These are phyloP conservation scores for Solanum infundibuliforme DNA, from an alignment of 257 asterid genomes.

Conservation along the genomic window DNA sequence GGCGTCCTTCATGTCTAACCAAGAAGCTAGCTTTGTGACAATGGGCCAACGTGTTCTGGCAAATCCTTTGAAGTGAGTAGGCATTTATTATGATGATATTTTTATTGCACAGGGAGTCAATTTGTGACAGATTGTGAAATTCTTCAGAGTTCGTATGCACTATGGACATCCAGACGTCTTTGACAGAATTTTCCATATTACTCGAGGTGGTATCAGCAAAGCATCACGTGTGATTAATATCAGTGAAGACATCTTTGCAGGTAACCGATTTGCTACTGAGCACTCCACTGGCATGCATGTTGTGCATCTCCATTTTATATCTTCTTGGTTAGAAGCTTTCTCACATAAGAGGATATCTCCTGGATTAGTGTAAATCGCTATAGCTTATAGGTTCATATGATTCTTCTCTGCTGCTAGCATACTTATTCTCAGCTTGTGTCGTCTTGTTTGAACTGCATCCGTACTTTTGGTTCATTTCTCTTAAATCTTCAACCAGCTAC, in stretches of 20 bases:
- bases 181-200: slow-evolving; percentile 91
- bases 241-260: slow-evolving; percentile 92
- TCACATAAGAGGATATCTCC: neutral
- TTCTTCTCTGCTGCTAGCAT: neutral
- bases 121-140: slow-evolving; percentile 8
- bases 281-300: neutral
- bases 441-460: neutral
- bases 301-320: neutral
- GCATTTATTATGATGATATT: slow-evolving; percentile 5
- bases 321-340: neutral
- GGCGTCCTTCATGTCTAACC: slow-evolving; percentile 95
- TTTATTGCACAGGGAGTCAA: slow-evolving; percentile 4
- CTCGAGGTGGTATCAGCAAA: slow-evolving; percentile 98
- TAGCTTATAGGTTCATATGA: neutral
- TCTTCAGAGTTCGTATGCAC: slow-evolving; percentile 93
- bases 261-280: slow-evolving; percentile 21
- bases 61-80: slow-evolving; percentile 82
- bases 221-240: slow-evolving; percentile 94
- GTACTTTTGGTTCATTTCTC: neutral
- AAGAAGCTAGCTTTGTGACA: slow-evolving; percentile 95
- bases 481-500: neutral
- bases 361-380: neutral
- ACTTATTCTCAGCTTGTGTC: neutral
- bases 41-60: slow-evolving; percentile 98
- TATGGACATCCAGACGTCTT: slow-evolving; percentile 99